These are phyloP conservation scores for Penicillium sp. DNA, from an alignment of 2,329 filamentous ascomycete species.

Conservation along the genomic window DNA sequence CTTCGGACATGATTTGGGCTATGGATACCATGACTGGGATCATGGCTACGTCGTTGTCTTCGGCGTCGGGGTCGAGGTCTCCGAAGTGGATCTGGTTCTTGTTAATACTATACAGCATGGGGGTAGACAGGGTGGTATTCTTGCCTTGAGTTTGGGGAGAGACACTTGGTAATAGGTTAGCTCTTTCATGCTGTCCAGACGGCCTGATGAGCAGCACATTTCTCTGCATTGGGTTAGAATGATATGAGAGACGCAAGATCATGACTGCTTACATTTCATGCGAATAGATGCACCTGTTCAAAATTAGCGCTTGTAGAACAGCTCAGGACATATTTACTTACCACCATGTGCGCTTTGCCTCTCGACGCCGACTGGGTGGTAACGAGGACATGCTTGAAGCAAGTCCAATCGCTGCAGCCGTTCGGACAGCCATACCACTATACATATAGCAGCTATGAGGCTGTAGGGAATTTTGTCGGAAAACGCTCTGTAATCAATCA, in stretches of 20 bases:
- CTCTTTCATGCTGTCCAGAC: constrained; percentile 30
- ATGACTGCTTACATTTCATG: background rate
- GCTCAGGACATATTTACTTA: constrained; percentile 4
- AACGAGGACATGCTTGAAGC: constrained; percentile 27
- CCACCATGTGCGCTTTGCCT: constrained; percentile 28
- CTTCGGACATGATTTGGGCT: constrained; percentile 27
- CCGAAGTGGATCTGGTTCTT: background rate
- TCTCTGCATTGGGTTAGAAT: constrained; percentile 19
- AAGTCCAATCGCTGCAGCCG: constrained; percentile 35
- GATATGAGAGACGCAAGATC: background rate
- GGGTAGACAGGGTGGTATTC: background rate
- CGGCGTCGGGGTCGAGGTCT: constrained; percentile 17
- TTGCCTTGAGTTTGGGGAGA: constrained; percentile 20
- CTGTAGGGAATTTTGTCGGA: constrained; percentile 23
- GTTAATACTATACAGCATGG: background rate
- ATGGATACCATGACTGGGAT: constrained; percentile 30
- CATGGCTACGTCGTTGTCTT: constrained; percentile 25
- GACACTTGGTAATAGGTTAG: constrained; percentile 27
- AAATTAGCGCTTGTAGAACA: background rate
- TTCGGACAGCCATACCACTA: constrained; percentile 35
- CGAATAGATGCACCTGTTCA: background rate
- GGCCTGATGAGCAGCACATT: constrained; percentile 32
- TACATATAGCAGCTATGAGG: constrained; percentile 30
- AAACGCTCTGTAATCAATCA: background rate
- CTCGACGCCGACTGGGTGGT: constrained; percentile 13